Conservation (phyloP, 768 basidiomycete genomes). For the Paxillus ammoniavirescens region DNA sequence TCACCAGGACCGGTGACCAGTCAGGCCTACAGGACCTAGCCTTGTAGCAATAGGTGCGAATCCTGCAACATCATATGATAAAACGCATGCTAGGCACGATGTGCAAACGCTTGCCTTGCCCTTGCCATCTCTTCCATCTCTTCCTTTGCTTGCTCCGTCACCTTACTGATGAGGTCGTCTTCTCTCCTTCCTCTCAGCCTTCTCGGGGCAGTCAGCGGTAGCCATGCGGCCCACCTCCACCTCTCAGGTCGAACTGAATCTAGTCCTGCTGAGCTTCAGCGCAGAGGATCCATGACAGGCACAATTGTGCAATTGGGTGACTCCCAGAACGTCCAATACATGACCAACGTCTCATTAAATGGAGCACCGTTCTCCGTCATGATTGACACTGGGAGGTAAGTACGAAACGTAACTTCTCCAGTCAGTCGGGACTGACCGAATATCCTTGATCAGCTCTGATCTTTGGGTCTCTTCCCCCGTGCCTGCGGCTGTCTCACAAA, state of each 20-base stretch:
- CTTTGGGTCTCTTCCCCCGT: conserved; percentile 55
- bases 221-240: conserved; percentile 11
- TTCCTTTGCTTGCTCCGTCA: too few relatives aligned
- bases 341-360: conserved; percentile 40
- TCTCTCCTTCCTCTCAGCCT: conserved; percentile 6
- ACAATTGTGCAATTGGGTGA: conserved; percentile 26
- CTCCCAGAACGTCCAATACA: conserved; percentile 34
- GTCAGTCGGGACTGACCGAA: conserved; percentile 22
- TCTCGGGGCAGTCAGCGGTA: conserved; percentile 5
- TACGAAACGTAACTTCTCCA: background rate
- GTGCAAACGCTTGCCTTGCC: background rate
- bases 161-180: conserved; percentile 11
- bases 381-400: conserved; percentile 49
- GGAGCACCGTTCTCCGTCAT: conserved; percentile 31
- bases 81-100: too few relatives aligned
- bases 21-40: too few relatives aligned
- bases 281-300: conserved; percentile 30
- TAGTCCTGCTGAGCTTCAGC: conserved; percentile 10
- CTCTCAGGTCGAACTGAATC: conserved; percentile 15
- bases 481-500: conserved; percentile 37
- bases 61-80: too few relatives aligned
- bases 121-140: background rate
- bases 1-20: too few relatives aligned
- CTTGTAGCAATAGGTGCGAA: too few relatives aligned
- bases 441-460: conserved; percentile 51